Evolutionary conservation across 306 rosid species (phyloP), one percentile per base, ranked within the genome.

Genomic region (Casuarina glauca): DNA sequence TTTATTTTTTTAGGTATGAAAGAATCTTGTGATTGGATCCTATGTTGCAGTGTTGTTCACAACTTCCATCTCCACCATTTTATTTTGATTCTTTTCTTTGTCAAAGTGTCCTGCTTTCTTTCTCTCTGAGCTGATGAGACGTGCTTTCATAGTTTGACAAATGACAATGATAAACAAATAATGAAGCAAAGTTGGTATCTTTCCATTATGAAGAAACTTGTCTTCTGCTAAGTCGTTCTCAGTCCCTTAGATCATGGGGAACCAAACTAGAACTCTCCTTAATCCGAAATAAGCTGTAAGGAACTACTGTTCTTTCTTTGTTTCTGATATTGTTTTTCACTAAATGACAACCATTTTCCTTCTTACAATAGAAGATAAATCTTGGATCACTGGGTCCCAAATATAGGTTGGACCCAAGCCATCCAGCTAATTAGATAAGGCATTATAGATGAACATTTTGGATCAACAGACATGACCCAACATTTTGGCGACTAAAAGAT

Each of bases 391-490:
- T 2, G 69, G 19, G 44, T 36, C 12, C 19, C 69, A 35, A 62
- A 12, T 35, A 62, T 62, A 36, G 19, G 69, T 36, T 62, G 43
- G 36, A 55, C 62, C 9, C 19, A 54, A 13, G n/a, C 69, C 15
- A 62, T 62, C 19, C 69, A 62, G 69, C 69, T 62, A 43, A 62
- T 62, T 62, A 13, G 44, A 62, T 62, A 19, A 62, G 69, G 42
- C 68, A 57, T 20, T 20, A 9, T 57, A 9, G 15, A 19, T 19
- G 39, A 57, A 11, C 64, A 58, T n/a, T 58, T 58, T 58, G 64
- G 4, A 55, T 58, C 39, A 58, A 58, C 9, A 20, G 7, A 9
- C 32, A 26, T 26, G 32, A 26, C 32, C 32, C 32, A 26, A 26
- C 32, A 26, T 0, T 26, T 26, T 26, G 32, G 32, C 32, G 32